Evolutionary conservation across 75 land plant species (phyloP).

Genomic region (Sequoia sempervirens): DNA sequence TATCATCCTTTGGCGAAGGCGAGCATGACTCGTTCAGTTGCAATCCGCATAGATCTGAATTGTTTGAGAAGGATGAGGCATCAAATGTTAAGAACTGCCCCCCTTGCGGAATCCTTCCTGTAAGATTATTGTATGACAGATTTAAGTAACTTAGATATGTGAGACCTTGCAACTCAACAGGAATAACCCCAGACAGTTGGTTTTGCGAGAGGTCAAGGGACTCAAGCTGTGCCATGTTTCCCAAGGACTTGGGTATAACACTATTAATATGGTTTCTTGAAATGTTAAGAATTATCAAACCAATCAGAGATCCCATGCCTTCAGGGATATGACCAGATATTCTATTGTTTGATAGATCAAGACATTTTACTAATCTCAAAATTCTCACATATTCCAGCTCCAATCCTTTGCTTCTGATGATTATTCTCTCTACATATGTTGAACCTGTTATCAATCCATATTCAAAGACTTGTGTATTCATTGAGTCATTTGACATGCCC

Average conservation of each 20-base stretch:
- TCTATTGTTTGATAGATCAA: slow-evolving; percentile 54
- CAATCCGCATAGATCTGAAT: slow-evolving; percentile 14
- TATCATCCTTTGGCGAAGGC: too few species aligned
- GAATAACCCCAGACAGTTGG: slow-evolving; percentile 35
- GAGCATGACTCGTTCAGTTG: background rate
- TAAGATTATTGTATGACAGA: slow-evolving; percentile 10
- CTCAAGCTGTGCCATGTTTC: slow-evolving; percentile 18
- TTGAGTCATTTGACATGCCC: background rate
- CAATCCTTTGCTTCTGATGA: slow-evolving; percentile 38
- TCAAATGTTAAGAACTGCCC: slow-evolving; percentile 14
- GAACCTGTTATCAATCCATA: background rate
- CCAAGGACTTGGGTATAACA: slow-evolving; percentile 12
- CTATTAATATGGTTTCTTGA: slow-evolving; percentile 20
- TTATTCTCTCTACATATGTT: slow-evolving; percentile 30
- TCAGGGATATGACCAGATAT: slow-evolving; percentile 44
- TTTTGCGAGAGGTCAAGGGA: slow-evolving; percentile 45
- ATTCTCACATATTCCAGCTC: slow-evolving; percentile 29
- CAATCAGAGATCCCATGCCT: slow-evolving; percentile 36
- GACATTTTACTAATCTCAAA: slow-evolving; percentile 28
- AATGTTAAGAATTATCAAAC: background rate
- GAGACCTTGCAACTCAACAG: slow-evolving; percentile 21
- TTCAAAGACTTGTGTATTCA: background rate
- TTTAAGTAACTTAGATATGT: slow-evolving; percentile 6
- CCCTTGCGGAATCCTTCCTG: slow-evolving; percentile 10
- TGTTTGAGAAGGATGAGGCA: slow-evolving; percentile 8